Conservation (phyloP, 2,329 filamentous ascomycete genomes). For the Periconia sp. region DNA sequence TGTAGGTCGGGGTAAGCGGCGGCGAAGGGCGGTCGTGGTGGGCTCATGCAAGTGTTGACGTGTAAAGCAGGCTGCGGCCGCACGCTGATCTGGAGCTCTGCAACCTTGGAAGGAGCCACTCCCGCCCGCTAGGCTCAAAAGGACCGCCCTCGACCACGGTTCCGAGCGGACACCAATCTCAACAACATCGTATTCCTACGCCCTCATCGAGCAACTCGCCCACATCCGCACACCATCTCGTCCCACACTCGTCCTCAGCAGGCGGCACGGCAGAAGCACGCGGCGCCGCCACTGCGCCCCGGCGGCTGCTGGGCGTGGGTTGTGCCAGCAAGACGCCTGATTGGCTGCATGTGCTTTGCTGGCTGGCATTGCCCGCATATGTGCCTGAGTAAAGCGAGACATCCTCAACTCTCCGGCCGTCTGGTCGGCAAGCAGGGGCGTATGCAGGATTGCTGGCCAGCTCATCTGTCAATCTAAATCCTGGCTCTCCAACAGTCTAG, state of each 20-base stretch:
- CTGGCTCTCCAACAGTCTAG: too few species aligned
- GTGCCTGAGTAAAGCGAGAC: not conserved
- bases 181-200: too few species aligned
- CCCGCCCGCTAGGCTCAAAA: constrained; percentile 1
- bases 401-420: not conserved
- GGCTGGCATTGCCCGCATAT: not conserved
- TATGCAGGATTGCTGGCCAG: constrained; percentile 1
- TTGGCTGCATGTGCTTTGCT: constrained; percentile 3
- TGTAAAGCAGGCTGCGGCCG: constrained; percentile 1
- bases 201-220: too few species aligned
- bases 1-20: not conserved
- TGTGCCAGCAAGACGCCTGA: constrained; percentile 5
- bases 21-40: constrained; percentile 1
- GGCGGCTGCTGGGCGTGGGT: constrained; percentile 1
- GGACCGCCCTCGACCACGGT: not conserved
- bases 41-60: constrained; percentile 2
- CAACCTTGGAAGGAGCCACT: too few species aligned
- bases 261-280: not conserved
- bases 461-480: constrained; percentile 1
- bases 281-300: constrained; percentile 2
- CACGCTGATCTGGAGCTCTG: too few species aligned
- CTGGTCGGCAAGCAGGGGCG: not conserved
- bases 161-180: too few species aligned
- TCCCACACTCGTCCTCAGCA: too few species aligned
- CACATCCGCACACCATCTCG: too few species aligned